Evolutionary conservation across 805 yeast species (phyloP), one percentile per base, ranked within the genome.

Genomic region (Kodamaea hsintzibuensis): DNA sequence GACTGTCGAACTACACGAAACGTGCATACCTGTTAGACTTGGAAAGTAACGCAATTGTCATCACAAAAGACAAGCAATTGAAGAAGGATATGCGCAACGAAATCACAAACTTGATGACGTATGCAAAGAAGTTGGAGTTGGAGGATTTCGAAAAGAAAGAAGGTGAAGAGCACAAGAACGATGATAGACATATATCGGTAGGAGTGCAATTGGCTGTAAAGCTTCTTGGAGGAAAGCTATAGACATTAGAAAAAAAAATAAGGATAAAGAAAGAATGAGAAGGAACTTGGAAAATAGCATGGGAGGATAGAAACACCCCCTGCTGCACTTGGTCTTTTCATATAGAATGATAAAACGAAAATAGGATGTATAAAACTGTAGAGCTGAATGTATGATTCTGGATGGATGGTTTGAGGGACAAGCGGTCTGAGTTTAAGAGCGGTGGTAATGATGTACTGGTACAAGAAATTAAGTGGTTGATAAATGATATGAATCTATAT

Each of bases 1-100:
- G 99, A 0, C 89, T 97, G 0, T 91, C 98, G 0, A 95, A 95
- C 68, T 95, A 91, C 69, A 95, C 99, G 0, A 82, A 87, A 57
- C 78, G 99, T 56, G 92, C 98, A 0, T 93, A 93, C 64, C 79
- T 87, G 2, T 81, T 87, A 55, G 99, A 95, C 68, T 76, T 95
- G 54, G 99, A 95, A 71, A 81, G 93, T 7, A 93, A 95, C 65
- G 96, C 92, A 0, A 74, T 95, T 1, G 68, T 93, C 1, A 71
- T 91, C 12, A 92, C 98, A 1, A 80, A 76, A 51, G 92, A 89
- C 65, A 71, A 76, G 14, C 74, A 71, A 2, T 75, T 93, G 57
- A 85, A 85, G 63, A 49, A 59, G 4, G 63, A 73, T 48, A 85
- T 92, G 88, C 70, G 71, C 30, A 60, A 60, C 0, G 98, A 92